These are phyloP conservation scores for Piper longum DNA, from an alignment of 164 flowering plant species.

Conservation along the genomic window DNA sequence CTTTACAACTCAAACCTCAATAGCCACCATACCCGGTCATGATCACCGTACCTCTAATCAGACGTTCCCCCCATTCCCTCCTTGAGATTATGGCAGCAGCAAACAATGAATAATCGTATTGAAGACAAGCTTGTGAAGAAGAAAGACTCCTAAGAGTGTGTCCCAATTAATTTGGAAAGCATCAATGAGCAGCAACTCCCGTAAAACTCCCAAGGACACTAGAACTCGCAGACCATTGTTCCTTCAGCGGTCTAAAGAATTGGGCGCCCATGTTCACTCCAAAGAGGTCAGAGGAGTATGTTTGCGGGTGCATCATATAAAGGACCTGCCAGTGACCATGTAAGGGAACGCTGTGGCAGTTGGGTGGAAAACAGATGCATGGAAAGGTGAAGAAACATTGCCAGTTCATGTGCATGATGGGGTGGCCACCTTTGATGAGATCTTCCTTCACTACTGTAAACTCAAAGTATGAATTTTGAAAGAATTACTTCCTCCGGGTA, in stretches of 20 bases:
- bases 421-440: slow-evolving; percentile 8
- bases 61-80: background rate
- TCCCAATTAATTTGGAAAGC: background rate
- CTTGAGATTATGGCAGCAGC: background rate
- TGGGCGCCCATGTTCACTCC: background rate
- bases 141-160: background rate
- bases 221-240: slow-evolving; percentile 1
- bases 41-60: background rate
- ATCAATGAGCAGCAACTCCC: background rate
- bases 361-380: slow-evolving; percentile 7
- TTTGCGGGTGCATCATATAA: slow-evolving; percentile 9
- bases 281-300: slow-evolving; percentile 4
- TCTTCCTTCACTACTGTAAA: slow-evolving; percentile 8
- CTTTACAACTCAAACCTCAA: background rate
- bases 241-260: slow-evolving; percentile 4
- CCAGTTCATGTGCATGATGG: slow-evolving; percentile 1
- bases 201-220: background rate
- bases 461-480: slow-evolving; percentile 2
- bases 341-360: slow-evolving; percentile 2
- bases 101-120: background rate
- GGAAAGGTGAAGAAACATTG: slow-evolving; percentile 8
- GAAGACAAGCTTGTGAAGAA: background rate
- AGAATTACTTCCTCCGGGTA: slow-evolving; percentile 7
- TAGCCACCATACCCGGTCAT: background rate
- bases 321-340: slow-evolving; percentile 6